phyloP scores from a whole-genome alignment of 208 protist species.

The Leishmania tropica region DNA sequence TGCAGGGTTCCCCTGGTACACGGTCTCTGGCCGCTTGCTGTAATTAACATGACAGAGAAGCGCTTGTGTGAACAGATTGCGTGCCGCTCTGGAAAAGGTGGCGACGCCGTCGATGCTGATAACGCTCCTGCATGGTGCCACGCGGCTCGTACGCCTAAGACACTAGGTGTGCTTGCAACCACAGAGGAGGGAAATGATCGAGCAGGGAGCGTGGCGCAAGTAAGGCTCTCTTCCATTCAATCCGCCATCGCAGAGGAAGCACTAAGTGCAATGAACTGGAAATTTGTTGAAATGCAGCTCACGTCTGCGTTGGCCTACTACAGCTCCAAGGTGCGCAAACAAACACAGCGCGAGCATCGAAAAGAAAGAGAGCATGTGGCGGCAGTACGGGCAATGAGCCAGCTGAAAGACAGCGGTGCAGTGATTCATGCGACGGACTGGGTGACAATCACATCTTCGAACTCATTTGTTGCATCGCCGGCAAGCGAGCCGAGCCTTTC shows the following conservation, averaged over 20 bases:
- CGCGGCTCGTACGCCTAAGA: constrained; percentile 44
- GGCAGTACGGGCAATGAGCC: constrained; percentile 42
- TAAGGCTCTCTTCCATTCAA: constrained; percentile 24
- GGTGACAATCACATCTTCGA: constrained; percentile 31
- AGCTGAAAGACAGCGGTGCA: constrained; percentile 57
- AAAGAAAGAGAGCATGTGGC: constrained; percentile 50
- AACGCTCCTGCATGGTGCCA: constrained; percentile 57
- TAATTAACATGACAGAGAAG: constrained; percentile 69
- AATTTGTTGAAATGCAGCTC: constrained; percentile 69
- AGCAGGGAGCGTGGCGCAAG: not conserved
- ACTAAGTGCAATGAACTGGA: constrained; percentile 60
- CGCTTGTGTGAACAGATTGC: constrained; percentile 38
- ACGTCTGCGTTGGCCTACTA: constrained; percentile 57
- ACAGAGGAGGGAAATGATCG: constrained; percentile 3
- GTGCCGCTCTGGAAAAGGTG: not conserved
- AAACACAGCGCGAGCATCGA: constrained; percentile 30
- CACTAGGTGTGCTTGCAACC: constrained; percentile 8
- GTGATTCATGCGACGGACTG: constrained; percentile 51
- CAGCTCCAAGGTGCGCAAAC: constrained; percentile 38
- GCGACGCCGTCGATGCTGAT: not conserved
- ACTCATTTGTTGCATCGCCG: not conserved
- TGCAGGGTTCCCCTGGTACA: constrained; percentile 53
- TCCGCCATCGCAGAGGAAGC: constrained; percentile 30
- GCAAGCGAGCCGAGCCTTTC: not conserved
- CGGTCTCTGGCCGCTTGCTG: constrained; percentile 83